Evolutionary conservation across 2,329 filamentous ascomycete genomes (phyloP).

Genomic region (Paracamarosporium sp.): DNA sequence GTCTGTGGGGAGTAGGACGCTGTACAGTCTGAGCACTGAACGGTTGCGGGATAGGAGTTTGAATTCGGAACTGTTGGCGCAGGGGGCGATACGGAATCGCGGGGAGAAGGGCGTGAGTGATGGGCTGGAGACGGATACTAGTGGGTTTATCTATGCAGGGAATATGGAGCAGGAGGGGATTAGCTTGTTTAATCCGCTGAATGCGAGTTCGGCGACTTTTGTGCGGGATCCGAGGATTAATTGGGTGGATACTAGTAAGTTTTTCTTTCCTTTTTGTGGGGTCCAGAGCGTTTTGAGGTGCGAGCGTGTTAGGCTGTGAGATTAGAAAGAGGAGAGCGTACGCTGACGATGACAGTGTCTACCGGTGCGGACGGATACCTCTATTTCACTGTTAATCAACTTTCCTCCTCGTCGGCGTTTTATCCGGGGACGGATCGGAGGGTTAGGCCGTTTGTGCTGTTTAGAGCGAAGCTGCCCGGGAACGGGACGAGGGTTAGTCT

Average conservation of each 20-base stretch:
- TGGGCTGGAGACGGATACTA: slow-evolving; percentile 60
- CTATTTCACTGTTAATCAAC: slow-evolving; percentile 62
- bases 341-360: slow-evolving; percentile 33
- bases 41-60: slow-evolving; percentile 48
- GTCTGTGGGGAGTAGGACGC: slow-evolving; percentile 51
- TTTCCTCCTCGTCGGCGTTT: slow-evolving; percentile 45
- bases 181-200: slow-evolving; percentile 53
- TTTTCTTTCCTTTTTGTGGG: neutral
- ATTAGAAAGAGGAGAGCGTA: too few species aligned
- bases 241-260: slow-evolving; percentile 16
- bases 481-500: slow-evolving; percentile 50
- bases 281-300: neutral
- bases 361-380: slow-evolving; percentile 56
- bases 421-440: slow-evolving; percentile 53
- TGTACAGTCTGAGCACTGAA: slow-evolving; percentile 56
- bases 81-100: slow-evolving; percentile 50
- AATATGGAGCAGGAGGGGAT: slow-evolving; percentile 55
- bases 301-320: too few species aligned
- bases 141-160: slow-evolving; percentile 57
- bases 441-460: slow-evolving; percentile 52
- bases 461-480: slow-evolving; percentile 49
- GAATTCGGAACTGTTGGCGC: slow-evolving; percentile 53
- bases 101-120: slow-evolving; percentile 60
- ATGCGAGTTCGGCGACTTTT: slow-evolving; percentile 50
- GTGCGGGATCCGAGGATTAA: slow-evolving; percentile 10